Conservation (phyloP, 2,329 filamentous ascomycete genomes). For the Xylariaceae sp. region DNA sequence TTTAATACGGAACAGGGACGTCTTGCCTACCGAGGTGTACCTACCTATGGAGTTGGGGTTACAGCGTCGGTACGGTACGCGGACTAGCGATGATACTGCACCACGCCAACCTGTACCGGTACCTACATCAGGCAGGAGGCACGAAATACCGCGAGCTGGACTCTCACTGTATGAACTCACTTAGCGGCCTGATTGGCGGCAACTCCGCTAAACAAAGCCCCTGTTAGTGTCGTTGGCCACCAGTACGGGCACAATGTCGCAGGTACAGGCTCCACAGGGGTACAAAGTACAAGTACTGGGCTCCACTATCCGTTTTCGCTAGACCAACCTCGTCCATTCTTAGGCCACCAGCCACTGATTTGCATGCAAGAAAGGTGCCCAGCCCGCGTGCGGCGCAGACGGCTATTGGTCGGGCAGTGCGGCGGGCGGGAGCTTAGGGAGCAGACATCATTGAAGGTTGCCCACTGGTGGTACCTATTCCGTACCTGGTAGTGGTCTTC, state of each 20-base stretch:
- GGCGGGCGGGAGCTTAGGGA: slow-evolving; percentile 6
- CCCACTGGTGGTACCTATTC: background rate
- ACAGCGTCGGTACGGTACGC: background rate
- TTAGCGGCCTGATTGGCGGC: slow-evolving; percentile 21
- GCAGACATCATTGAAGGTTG: slow-evolving; percentile 12
- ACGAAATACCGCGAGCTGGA: background rate
- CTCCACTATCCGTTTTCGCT: slow-evolving; percentile 7
- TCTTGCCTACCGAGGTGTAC: background rate
- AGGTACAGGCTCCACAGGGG: background rate
- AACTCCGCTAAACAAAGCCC: slow-evolving; percentile 30
- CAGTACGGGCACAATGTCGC: background rate
- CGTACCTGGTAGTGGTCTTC: background rate
- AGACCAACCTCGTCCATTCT: slow-evolving; percentile 21
- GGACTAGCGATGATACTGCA: background rate
- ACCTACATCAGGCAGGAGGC: background rate
- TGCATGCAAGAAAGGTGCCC: slow-evolving; percentile 1
- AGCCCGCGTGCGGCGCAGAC: slow-evolving; percentile 2
- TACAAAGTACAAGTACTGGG: background rate
- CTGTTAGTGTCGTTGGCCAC: slow-evolving; percentile 14
- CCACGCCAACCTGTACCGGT: background rate
- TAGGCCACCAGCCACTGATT: slow-evolving; percentile 16
- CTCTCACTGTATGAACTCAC: background rate
- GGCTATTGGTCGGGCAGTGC: slow-evolving; percentile 16
- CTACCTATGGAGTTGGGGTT: background rate
- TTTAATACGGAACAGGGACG: too few species aligned